phyloP scores from a whole-genome alignment of 805 yeast species.

The Teunomyces barrocoloradensis region DNA sequence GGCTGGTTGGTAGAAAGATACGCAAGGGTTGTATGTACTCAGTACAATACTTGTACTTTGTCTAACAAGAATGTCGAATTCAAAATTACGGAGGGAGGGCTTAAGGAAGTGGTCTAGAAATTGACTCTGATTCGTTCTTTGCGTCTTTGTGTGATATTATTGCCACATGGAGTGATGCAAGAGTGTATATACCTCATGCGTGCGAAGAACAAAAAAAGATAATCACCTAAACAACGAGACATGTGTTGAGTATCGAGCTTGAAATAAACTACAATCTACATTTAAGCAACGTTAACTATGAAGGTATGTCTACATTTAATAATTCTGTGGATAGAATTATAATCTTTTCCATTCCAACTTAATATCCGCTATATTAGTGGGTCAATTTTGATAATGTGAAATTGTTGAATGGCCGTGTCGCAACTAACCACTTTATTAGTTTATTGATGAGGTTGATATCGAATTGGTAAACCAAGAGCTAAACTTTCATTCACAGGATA shows the following conservation, averaged over 20 bases:
- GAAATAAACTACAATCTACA: background rate
- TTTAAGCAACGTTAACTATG: background rate
- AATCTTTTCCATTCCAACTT: background rate
- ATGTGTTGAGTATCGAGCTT: background rate
- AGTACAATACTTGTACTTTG: constrained; percentile 5
- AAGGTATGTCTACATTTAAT: background rate
- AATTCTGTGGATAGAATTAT: background rate
- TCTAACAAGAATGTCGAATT: constrained; percentile 14
- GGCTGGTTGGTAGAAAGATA: constrained; percentile 30
- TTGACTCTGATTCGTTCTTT: background rate
- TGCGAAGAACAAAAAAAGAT: constrained; percentile 8
- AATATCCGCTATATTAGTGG: background rate
- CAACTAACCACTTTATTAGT: constrained; percentile 41
- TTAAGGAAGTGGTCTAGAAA: constrained; percentile 8
- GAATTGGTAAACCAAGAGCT: constrained; percentile 86
- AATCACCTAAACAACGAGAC: constrained; percentile 15
- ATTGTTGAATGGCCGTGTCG: constrained; percentile 2
- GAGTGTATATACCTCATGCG: constrained; percentile 2
- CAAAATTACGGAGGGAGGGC: constrained; percentile 15
- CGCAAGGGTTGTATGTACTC: constrained; percentile 18
- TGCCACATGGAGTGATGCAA: background rate
- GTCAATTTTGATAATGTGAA: background rate
- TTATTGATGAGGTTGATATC: constrained; percentile 90
- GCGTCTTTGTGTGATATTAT: constrained; percentile 2
- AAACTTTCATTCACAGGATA: constrained; percentile 38